These are phyloP conservation scores for Periconia sp. DNA, from an alignment of 2,329 filamentous ascomycete species.

Conservation along the genomic window DNA sequence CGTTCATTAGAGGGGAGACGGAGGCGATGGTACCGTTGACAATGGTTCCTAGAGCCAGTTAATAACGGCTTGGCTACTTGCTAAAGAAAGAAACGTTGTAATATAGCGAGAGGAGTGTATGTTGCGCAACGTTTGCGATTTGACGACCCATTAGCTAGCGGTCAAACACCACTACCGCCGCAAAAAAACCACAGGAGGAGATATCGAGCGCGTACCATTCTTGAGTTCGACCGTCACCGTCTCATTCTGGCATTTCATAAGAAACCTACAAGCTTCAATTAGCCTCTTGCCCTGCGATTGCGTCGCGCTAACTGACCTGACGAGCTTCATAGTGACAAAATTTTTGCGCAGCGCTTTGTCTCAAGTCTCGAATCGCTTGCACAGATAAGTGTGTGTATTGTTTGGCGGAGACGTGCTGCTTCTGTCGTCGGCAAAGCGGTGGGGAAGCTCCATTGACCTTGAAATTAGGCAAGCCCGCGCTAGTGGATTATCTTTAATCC, in stretches of 20 bases:
- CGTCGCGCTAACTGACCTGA: constrained; percentile 30
- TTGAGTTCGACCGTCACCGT: constrained; percentile 98
- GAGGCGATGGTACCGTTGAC: constrained; percentile 96
- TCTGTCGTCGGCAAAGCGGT: constrained; percentile 9
- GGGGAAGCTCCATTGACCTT: constrained; percentile 13
- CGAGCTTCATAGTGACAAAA: constrained; percentile 41
- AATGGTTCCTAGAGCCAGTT: constrained; percentile 79
- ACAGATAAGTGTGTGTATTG: background rate
- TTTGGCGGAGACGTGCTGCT: constrained; percentile 4
- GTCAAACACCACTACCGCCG: background rate
- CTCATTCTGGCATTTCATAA: constrained; percentile 99
- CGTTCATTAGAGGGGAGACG: constrained; percentile 99
- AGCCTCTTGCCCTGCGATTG: constrained; percentile 17
- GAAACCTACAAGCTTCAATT: constrained; percentile 68
- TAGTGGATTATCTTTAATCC: constrained; percentile 9
- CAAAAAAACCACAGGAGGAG: too few species aligned
- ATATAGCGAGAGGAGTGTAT: too few species aligned
- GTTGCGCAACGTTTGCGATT: too few species aligned
- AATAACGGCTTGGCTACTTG: constrained; percentile 5
- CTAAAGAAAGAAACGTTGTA: too few species aligned
- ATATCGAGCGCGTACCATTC: constrained; percentile 77
- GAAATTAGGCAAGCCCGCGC: constrained; percentile 16
- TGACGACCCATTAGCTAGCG: too few species aligned
- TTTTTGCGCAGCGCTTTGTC: background rate
- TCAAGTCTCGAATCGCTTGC: background rate